Percentiles rank a stretch among this genome's conserved stretches.
Conservation (phyloP, 2,329 filamentous ascomycete genomes). For the Cytospora piceae region DNA sequence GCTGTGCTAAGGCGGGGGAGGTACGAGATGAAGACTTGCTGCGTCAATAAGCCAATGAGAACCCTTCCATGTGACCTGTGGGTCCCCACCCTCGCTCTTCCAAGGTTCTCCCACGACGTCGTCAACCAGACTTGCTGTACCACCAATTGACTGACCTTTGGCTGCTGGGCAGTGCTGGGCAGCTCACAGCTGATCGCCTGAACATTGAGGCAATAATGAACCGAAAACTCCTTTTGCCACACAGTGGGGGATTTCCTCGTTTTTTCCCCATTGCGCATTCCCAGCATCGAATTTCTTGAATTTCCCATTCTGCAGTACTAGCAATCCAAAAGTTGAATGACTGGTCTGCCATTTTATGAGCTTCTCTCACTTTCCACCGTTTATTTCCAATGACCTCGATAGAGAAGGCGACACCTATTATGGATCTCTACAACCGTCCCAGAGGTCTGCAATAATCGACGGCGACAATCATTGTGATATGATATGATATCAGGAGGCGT, state of each 20-base stretch:
- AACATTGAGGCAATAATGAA: constrained; percentile 13
- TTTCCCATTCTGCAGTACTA: constrained; percentile 11
- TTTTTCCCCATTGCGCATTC: constrained; percentile 2
- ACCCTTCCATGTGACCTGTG: constrained; percentile 17
- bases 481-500: neutral
- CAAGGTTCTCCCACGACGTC: constrained; percentile 10
- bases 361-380: neutral
- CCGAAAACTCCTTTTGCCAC: neutral
- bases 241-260: neutral
- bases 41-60: constrained; percentile 15
- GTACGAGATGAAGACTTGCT: constrained; percentile 31
- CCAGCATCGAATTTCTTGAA: constrained; percentile 18
- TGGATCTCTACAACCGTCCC: neutral
- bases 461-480: neutral
- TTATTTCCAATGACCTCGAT: neutral
- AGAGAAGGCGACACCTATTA: neutral
- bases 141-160: neutral
- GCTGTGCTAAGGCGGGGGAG: constrained; percentile 26
- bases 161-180: neutral
- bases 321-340: neutral
- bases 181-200: neutral
- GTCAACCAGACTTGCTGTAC: neutral
- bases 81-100: constrained; percentile 5
- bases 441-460: neutral
- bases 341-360: neutral